Evolutionary conservation across 805 yeast genomes (phyloP), one percentile per base, ranked within the genome.

Genomic region (Candida easanensis): DNA sequence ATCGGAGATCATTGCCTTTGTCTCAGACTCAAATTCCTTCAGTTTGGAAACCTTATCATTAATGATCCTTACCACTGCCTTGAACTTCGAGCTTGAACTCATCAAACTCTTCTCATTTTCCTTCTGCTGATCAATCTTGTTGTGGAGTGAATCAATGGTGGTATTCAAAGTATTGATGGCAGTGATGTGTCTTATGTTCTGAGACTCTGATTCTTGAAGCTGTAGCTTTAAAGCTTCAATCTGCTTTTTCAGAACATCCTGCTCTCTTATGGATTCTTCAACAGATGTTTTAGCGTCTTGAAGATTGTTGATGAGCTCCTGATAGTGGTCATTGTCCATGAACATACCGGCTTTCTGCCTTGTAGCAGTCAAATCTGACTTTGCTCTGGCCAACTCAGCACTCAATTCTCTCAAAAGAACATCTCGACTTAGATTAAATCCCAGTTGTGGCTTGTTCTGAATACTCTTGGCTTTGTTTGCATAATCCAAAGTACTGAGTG

Each of bases 381-480:
- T 82, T 48, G 55, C 66, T 63, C 51, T 80, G 49, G 61, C 76
- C 64, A 60, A 68, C 63, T 61, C 84, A 48, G 33, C 70, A 52
- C 69, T 77, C 54, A 54, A 75, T 63, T 61, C 76, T 60, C 50
- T 81, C 65, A 51, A 76, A 63, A 56, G 68, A 44, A 53, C 54
- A 43, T 69, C 74, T 39, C 78, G 72, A 65, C 85, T 76, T 51
- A 87, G 54, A 28, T 74, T 69, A 26, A 68, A 70, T 11, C 82
- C 81, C 36, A 78, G 61, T 68, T 88, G 87, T 2, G 87, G 87
- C 57, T 74, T 79, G 58, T 83, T 83, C 54, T 77, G 78, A 48
- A 89, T 87, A 50, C 79, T 82, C 51, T 88, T 86, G 2, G 97
- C 97, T 47, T 89, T 80, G 41, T 82, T 79, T 4, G 97, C 96